These are phyloP conservation scores for Phanerochaete carnosa DNA, from an alignment of 768 basidiomycete species.

Conservation along the genomic window DNA sequence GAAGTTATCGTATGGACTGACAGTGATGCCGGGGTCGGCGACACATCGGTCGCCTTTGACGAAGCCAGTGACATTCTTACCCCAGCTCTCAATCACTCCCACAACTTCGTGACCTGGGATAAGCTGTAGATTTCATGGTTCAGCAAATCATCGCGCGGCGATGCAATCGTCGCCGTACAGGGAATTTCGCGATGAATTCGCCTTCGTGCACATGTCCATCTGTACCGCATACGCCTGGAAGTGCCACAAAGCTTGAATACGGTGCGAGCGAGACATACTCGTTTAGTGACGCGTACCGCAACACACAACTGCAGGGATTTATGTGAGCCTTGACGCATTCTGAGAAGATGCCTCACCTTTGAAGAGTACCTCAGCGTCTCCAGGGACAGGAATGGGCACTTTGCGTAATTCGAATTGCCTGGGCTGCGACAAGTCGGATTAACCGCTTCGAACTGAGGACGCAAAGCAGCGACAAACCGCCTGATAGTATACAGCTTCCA, in stretches of 20 bases:
- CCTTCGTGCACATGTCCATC: conserved; percentile 62
- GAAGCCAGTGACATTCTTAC: conserved; percentile 80
- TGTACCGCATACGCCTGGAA: conserved; percentile 62
- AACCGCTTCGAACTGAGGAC: conserved; percentile 5
- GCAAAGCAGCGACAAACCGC: conserved; percentile 37
- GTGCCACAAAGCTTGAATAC: conserved; percentile 6
- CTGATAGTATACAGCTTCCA: conserved; percentile 76
- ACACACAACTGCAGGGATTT: conserved; percentile 15
- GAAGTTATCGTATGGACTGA: conserved; percentile 31
- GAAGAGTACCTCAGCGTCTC: conserved; percentile 70
- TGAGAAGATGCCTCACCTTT: conserved; percentile 45
- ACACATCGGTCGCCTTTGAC: conserved; percentile 78
- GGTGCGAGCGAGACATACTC: background rate
- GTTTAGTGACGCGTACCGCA: conserved; percentile 22
- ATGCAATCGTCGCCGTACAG: conserved; percentile 36
- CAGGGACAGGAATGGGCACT: conserved; percentile 64
- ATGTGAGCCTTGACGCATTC: background rate
- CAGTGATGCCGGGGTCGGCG: conserved; percentile 75
- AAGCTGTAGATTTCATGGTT: conserved; percentile 36
- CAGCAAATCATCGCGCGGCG: background rate
- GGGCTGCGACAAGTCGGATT: conserved; percentile 44
- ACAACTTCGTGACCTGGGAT: conserved; percentile 78
- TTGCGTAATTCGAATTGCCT: conserved; percentile 61
- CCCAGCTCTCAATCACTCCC: conserved; percentile 68
- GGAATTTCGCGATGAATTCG: conserved; percentile 69